Evolutionary conservation across 495 filamentous ascomycete species (phyloP).

Genomic region (Talaromyces ruber): DNA sequence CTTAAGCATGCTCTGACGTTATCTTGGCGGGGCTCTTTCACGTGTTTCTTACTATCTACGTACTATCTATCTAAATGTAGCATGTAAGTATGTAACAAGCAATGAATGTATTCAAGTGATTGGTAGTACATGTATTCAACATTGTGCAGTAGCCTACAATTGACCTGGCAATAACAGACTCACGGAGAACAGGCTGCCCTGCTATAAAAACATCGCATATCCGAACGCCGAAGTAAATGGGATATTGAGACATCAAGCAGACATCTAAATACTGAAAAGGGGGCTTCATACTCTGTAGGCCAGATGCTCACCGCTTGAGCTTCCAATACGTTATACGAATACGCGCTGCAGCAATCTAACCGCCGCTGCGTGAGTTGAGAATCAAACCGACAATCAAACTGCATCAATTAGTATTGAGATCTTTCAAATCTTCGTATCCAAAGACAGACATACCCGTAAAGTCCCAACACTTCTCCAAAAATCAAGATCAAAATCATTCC

Average conservation of each 20-base stretch:
- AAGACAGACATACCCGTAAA: slow-evolving; percentile 69
- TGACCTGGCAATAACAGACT: neutral
- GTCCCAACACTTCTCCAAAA: slow-evolving; percentile 93
- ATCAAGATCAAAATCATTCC: slow-evolving; percentile 98
- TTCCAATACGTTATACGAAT: neutral
- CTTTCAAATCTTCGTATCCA: neutral
- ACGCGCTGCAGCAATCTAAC: neutral
- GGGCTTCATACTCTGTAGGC: neutral
- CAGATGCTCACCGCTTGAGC: neutral
- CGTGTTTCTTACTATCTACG: neutral
- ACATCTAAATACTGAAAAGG: neutral
- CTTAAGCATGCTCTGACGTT: slow-evolving; percentile 21
- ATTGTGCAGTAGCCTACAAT: neutral
- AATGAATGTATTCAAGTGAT: neutral
- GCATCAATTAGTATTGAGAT: neutral
- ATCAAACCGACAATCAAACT: slow-evolving; percentile 52
- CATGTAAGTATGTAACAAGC: neutral
- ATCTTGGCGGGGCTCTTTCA: slow-evolving; percentile 4
- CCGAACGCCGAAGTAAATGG: neutral
- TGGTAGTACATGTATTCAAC: neutral
- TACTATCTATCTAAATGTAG: neutral
- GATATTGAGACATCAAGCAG: neutral
- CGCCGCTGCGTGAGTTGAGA: slow-evolving; percentile 32
- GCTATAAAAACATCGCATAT: neutral
- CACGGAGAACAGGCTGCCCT: neutral